Base-by-base conservation (phyloP, 352 stramenopile species). In the Peronosclerospora sorghi region DNA sequence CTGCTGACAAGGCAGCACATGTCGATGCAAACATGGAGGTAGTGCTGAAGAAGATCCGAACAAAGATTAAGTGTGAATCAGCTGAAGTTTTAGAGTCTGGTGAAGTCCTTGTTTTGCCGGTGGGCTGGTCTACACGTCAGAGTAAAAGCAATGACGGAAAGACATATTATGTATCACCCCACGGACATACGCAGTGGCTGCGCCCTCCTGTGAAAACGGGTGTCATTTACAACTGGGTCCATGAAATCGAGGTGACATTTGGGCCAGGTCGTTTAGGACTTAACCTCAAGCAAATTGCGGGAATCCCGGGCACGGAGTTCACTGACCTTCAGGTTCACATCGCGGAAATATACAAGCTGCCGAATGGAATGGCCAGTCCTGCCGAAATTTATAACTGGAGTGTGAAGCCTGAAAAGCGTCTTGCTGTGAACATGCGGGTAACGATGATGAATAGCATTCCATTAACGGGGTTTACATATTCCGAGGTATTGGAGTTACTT, bases 351-450 rank as follows among this genome's bases (percentile, higher is more conserved):
- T 89, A 89, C 55, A 89, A 89, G 69, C 50, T 92, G 9, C 62
- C 67, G 13, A 90, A 79, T 32, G 80, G 80, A 17, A 73, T 88
- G 59, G 72, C 80, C 27, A 88, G 74, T 56, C 80, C 80, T 32
- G 80, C 80, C 5, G 80, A 92, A 58, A 86, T 92, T 47, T 93
- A 93, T 65, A 93, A 93, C 54, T 93, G 80, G 80, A 82, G 80
- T 51, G 76, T 90, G 38, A 93, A 93, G 37, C 77, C 80, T 17
- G 80, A 90, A 51, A 86, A 88, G 73, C 77, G 77, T 26, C 59
- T 93, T 37, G 54, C 73, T 20, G 48, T 83, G 17, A 82, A 81
- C 24, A 89, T 93, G 72, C 68, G 80, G 15, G 80, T 93, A 62
- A 86, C 77, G 0, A 73, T 73, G 41, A 87, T 93, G 62, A 81